These are phyloP conservation scores for Pedinophyceae sp. DNA, from an alignment of 139 green algal genomes.

Conservation along the genomic window DNA sequence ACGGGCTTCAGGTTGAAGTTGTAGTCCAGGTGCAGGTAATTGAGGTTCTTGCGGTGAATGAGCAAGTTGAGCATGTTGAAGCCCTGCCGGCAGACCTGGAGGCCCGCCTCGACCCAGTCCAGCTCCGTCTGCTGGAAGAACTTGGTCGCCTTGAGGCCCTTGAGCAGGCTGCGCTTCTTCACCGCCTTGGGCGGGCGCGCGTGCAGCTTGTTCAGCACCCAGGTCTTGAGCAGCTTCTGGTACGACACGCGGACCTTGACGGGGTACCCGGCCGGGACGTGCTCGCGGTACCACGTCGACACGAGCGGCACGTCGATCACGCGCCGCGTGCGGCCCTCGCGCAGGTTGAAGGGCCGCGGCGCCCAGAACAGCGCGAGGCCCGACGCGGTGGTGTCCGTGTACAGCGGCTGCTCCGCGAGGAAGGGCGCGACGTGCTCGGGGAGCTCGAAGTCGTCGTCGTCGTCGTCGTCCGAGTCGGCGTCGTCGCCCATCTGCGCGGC, in stretches of 20 bases:
- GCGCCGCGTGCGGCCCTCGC: conserved; percentile 69
- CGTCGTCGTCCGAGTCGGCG: conserved; percentile 5
- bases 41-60: conserved; percentile 99
- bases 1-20: conserved; percentile 99
- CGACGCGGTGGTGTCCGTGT: conserved; percentile 68
- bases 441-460: conserved; percentile 23
- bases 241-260: conserved; percentile 94
- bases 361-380: conserved; percentile 91
- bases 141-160: conserved; percentile 84
- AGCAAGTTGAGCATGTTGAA: conserved; percentile 99
- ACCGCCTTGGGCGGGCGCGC: conserved; percentile 65
- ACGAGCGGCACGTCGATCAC: conserved; percentile 90
- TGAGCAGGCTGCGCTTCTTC: conserved; percentile 82
- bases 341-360: conserved; percentile 81
- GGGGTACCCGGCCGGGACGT: conserved; percentile 75
- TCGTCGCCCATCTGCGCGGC: conserved; percentile 2
- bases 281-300: conserved; percentile 82
- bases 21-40: conserved; percentile 99
- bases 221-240: conserved; percentile 99
- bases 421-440: conserved; percentile 68
- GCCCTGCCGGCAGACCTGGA: conserved; percentile 96
- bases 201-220: conserved; percentile 94
- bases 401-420: conserved; percentile 40
- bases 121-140: conserved; percentile 99
- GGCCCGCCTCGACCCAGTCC: conserved; percentile 97